phyloP scores from a whole-genome alignment of 495 filamentous ascomycete genomes.

The Daldinia bambusicola region DNA sequence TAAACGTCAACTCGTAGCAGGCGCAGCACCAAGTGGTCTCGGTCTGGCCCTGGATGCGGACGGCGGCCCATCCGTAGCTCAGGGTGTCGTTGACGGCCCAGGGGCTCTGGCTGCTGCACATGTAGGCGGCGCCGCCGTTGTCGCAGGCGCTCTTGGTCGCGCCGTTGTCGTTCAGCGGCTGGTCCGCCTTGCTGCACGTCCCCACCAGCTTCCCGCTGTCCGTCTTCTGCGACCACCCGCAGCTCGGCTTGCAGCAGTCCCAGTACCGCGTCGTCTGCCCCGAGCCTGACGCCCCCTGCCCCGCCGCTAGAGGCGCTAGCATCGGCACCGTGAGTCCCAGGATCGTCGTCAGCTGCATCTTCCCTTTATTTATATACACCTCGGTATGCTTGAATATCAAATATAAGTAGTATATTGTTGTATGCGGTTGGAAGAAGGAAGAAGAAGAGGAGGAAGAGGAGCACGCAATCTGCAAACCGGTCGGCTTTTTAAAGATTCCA shows the following conservation, averaged over 20 bases:
- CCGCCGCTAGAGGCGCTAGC: constrained; percentile 23
- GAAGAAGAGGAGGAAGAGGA: constrained; percentile 5
- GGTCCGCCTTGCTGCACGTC: constrained; percentile 68
- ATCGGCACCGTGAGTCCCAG: constrained; percentile 28
- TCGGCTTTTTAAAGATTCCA: constrained; percentile 29
- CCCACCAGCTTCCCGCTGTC: constrained; percentile 52
- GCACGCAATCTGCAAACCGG: constrained; percentile 32
- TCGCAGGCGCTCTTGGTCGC: constrained; percentile 61
- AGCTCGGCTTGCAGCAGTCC: constrained; percentile 77
- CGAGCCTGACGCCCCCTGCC: constrained; percentile 49
- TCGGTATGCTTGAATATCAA: neutral
- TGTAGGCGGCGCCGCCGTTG: constrained; percentile 65
- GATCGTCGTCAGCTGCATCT: constrained; percentile 37
- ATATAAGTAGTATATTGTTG: neutral
- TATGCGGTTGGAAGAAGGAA: too few species aligned
- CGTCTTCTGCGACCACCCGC: constrained; percentile 69
- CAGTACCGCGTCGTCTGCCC: constrained; percentile 73
- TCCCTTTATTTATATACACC: neutral
- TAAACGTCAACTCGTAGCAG: constrained; percentile 75
- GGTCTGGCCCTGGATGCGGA: constrained; percentile 61
- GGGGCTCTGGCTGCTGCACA: constrained; percentile 70
- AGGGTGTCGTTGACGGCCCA: constrained; percentile 68
- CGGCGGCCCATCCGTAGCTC: constrained; percentile 73
- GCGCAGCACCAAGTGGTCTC: constrained; percentile 72
- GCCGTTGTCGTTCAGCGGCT: constrained; percentile 61